Conservation (phyloP, 1,139 yeast species). For the Diutina siamensis region DNA sequence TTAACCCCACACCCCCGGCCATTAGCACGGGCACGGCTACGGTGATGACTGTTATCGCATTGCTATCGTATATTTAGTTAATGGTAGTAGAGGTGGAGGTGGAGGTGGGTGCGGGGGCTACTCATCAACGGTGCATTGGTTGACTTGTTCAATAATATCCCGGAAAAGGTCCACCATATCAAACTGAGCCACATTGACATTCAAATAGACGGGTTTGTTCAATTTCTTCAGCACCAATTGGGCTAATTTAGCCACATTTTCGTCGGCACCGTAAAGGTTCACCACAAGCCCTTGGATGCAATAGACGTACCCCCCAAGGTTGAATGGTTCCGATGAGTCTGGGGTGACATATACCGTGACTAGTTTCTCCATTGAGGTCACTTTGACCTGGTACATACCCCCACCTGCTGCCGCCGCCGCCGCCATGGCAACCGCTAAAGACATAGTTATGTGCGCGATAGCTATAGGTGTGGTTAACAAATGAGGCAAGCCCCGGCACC, state of each 20-base stretch:
- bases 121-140: too few species aligned
- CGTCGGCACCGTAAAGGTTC: background rate
- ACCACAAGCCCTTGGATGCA: background rate
- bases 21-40: too few species aligned
- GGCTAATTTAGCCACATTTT: background rate
- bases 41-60: too few species aligned
- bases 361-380: background rate
- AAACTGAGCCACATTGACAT: background rate
- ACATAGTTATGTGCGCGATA: background rate
- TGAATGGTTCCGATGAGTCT: background rate
- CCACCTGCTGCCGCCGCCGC: background rate
- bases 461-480: too few species aligned
- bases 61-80: too few species aligned
- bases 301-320: constrained; percentile 1
- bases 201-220: background rate
- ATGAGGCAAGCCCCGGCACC: too few species aligned
- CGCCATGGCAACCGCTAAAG: background rate
- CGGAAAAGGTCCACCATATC: background rate
- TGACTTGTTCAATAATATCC: background rate
- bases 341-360: background rate
- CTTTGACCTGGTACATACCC: background rate
- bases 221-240: background rate
- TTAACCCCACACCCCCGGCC: too few species aligned
- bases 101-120: too few species aligned
- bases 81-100: too few species aligned